Conservation (phyloP, 2,329 filamentous ascomycete genomes). For the Colletotrichum sp. region DNA sequence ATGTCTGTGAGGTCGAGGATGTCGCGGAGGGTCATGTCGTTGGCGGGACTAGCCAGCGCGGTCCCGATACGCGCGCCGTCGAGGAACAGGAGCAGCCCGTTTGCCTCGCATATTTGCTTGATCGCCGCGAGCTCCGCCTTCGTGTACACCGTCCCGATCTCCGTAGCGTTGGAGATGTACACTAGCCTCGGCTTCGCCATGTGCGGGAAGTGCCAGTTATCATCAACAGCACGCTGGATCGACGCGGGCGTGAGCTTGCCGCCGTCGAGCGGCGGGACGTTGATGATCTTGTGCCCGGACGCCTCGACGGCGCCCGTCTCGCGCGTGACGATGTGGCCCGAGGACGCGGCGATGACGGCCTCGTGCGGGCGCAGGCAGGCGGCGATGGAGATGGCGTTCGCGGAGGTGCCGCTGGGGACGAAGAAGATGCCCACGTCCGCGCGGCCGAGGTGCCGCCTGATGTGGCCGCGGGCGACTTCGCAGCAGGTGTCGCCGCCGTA, state of each 20-base stretch:
- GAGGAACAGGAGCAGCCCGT: conserved; percentile 47
- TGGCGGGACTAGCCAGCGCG: conserved; percentile 46
- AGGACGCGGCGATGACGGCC: conserved; percentile 54
- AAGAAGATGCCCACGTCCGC: conserved; percentile 53
- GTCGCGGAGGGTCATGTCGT: conserved; percentile 48
- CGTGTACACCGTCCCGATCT: conserved; percentile 54
- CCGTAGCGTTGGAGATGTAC: conserved; percentile 57
- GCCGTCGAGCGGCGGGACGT: conserved; percentile 46
- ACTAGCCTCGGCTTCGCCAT: conserved; percentile 56
- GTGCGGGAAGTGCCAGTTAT: conserved; percentile 57
- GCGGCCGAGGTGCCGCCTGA: conserved; percentile 30
- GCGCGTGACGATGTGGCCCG: conserved; percentile 53
- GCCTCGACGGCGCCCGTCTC: conserved; percentile 58
- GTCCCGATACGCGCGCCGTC: conserved; percentile 50
- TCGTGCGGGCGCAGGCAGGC: conserved; percentile 55
- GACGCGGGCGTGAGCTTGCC: conserved; percentile 50
- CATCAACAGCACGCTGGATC: conserved; percentile 46
- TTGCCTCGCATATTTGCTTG: conserved; percentile 45
- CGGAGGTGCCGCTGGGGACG: conserved; percentile 56
- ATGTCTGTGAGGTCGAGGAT: conserved; percentile 53
- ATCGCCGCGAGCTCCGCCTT: conserved; percentile 45
- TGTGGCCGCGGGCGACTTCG: conserved; percentile 43
- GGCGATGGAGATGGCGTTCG: conserved; percentile 57
- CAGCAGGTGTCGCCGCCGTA: conserved; percentile 53
- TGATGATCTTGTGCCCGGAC: conserved; percentile 57